phyloP scores from a whole-genome alignment of 192 early-diverging fungal genomes.

The Cladochytrium replicatum region DNA sequence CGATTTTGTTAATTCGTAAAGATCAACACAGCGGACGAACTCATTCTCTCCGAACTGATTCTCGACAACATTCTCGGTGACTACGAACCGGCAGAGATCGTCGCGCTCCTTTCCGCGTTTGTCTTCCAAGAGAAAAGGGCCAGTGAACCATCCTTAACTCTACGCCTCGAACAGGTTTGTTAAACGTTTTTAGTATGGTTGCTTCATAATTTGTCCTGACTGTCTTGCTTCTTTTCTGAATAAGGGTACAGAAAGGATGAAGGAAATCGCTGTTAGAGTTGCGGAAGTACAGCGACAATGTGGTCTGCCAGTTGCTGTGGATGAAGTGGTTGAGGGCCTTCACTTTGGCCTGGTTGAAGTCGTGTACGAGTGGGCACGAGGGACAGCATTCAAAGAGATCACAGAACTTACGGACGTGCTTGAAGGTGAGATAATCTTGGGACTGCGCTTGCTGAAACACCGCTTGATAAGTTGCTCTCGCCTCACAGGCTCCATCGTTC shows the following conservation, averaged over 20 bases:
- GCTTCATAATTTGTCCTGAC: neutral
- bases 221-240: neutral
- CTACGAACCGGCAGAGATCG: slow-evolving; percentile 86
- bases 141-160: slow-evolving; percentile 53
- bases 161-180: slow-evolving; percentile 42
- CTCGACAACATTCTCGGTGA: slow-evolving; percentile 85
- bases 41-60: slow-evolving; percentile 89
- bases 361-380: slow-evolving; percentile 96
- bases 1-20: slow-evolving; percentile 8
- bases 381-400: slow-evolving; percentile 83
- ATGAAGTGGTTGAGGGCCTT: slow-evolving; percentile 36
- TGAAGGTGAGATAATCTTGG: slow-evolving; percentile 56
- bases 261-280: slow-evolving; percentile 57
- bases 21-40: slow-evolving; percentile 93
- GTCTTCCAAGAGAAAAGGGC: slow-evolving; percentile 87
- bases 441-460: neutral
- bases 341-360: slow-evolving; percentile 90
- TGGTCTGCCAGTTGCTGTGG: slow-evolving; percentile 45
- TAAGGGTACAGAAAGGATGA: slow-evolving; percentile 45
- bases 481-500: slow-evolving; percentile 70
- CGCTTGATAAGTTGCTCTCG: neutral
- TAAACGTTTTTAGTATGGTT: neutral
- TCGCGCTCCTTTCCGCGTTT: slow-evolving; percentile 86
- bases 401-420: slow-evolving; percentile 86
- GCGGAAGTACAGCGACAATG: slow-evolving; percentile 61